Percentiles rank a stretch among this genome's conserved stretches.
These are phyloP conservation scores for Hortaea sp. DNA, from an alignment of 2,329 filamentous ascomycete species.

Conservation along the genomic window DNA sequence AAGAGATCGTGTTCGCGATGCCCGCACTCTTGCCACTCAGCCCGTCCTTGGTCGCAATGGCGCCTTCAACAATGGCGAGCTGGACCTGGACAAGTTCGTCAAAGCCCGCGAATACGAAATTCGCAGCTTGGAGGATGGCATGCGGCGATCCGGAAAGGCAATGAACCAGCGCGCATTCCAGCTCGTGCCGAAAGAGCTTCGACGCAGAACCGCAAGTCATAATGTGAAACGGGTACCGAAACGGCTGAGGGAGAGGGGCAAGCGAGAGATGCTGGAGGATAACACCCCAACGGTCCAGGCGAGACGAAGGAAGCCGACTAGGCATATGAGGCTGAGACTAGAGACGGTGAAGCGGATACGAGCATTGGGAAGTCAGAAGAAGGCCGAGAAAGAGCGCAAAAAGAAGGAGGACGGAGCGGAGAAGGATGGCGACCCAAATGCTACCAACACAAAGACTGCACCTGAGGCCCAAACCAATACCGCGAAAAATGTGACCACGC, in stretches of 20 bases:
- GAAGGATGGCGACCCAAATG: slow-evolving; percentile 11
- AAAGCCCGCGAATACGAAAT: slow-evolving; percentile 84
- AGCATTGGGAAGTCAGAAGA: slow-evolving; percentile 45
- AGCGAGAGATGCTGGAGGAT: slow-evolving; percentile 69
- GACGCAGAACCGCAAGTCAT: slow-evolving; percentile 84
- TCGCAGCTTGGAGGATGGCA: slow-evolving; percentile 69
- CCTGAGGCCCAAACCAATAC: background rate
- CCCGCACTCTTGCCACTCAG: slow-evolving; percentile 37
- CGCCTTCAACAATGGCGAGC: slow-evolving; percentile 60
- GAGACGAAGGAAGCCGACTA: slow-evolving; percentile 49
- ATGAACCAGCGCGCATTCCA: slow-evolving; percentile 73
- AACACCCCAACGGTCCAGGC: slow-evolving; percentile 75
- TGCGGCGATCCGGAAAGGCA: slow-evolving; percentile 59
- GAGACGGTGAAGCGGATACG: slow-evolving; percentile 67
- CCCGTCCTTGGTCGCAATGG: slow-evolving; percentile 27
- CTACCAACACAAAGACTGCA: background rate
- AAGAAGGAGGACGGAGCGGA: slow-evolving; percentile 4
- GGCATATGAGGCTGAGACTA: slow-evolving; percentile 50
- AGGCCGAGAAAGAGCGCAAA: slow-evolving; percentile 30
- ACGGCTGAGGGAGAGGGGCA: slow-evolving; percentile 59
- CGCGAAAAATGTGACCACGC: background rate
- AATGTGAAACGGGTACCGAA: slow-evolving; percentile 85
- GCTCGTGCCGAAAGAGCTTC: slow-evolving; percentile 72
- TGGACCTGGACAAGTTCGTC: slow-evolving; percentile 78
- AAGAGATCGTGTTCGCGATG: slow-evolving; percentile 26